phyloP scores from a whole-genome alignment of 176 grass and related monocot genomes.

The Lolium perenne region DNA sequence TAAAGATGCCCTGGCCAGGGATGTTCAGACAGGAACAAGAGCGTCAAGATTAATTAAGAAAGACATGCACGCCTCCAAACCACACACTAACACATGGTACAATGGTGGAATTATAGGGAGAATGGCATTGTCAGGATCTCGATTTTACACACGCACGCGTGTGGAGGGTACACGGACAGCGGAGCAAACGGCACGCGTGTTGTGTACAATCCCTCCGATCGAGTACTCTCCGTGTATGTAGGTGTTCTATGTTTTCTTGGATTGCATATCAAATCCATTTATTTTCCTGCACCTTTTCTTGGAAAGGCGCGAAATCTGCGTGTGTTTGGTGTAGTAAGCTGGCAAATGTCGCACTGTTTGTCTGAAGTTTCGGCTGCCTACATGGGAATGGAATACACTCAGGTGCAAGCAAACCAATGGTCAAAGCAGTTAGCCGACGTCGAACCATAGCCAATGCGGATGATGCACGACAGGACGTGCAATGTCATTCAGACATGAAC shows the following conservation, averaged over 20 bases:
- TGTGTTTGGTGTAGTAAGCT: not conserved
- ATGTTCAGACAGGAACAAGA: slow-evolving; percentile 36
- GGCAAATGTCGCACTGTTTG: not conserved
- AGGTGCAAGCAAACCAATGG: slow-evolving; percentile 25
- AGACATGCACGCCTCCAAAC: not conserved
- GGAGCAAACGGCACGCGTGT: not conserved
- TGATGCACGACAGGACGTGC: slow-evolving; percentile 3
- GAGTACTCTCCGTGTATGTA: not conserved
- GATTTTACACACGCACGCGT: not conserved
- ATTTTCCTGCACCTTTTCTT: not conserved
- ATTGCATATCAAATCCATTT: not conserved
- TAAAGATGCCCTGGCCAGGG: slow-evolving; percentile 24
- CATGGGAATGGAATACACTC: not conserved
- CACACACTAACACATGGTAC: slow-evolving; percentile 17
- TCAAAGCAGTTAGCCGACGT: slow-evolving; percentile 35
- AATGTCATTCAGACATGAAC: slow-evolving; percentile 28
- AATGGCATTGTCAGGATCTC: slow-evolving; percentile 10
- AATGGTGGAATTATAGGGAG: slow-evolving; percentile 19
- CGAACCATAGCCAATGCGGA: not conserved
- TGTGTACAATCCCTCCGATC: not conserved
- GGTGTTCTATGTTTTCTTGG: not conserved
- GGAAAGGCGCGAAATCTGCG: not conserved
- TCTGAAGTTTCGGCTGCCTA: slow-evolving; percentile 19
- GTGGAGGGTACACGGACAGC: not conserved
- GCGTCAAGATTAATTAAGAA: not conserved